Base-by-base conservation (phyloP, 352 stramenopile genomes). In the Phytopythium cucurbitacearum region DNA sequence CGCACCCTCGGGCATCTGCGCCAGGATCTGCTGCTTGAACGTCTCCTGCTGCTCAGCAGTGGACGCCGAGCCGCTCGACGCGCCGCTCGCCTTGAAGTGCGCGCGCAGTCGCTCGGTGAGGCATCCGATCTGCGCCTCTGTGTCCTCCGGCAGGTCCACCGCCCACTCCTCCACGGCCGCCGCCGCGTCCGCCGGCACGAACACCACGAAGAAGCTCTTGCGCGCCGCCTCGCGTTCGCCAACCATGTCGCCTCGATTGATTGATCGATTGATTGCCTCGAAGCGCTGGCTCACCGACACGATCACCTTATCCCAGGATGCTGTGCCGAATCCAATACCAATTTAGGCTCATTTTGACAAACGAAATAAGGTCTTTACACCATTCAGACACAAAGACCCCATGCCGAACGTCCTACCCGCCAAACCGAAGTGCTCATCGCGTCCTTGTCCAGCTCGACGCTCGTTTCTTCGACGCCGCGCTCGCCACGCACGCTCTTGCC, bases 11-110 rank as follows among this genome's bases (percentile, higher is more conserved):
- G 84, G 84, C 35, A 94, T 37, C 61, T 94, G 84, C 44, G 64
- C 76, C 45, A 91, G 48, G 15, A 94, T 56, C 56, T 94, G 84
- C 65, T 90, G 46, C 65, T 91, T 90, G 63, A 94, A 94, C 7
- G 82, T 86, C 57, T 85, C 81, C 40, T 82, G 56, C 55, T 92
- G 80, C 56, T 90, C 63, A 7, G 69, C 43, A 21, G 65, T 59
- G 43, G 62, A 76, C 34, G 59, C 69, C 45, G 63, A 57, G 21
- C 51, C 55, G 43, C 47, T 36, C 1, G 58, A 64, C 16, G 40
- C 55, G 43, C 68, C 58, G 34, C 55, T 57, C 34, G 78, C 51
- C 67, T 89, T 91, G 65, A 92, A 94, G 56, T 94, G 84, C 53
- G 53, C 58, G 34, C 82, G 81, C 48, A 94, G 67, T 32, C 81